Evolutionary conservation across 148 eudicot species (phyloP).

Genomic region (Spergularia bocconei): DNA sequence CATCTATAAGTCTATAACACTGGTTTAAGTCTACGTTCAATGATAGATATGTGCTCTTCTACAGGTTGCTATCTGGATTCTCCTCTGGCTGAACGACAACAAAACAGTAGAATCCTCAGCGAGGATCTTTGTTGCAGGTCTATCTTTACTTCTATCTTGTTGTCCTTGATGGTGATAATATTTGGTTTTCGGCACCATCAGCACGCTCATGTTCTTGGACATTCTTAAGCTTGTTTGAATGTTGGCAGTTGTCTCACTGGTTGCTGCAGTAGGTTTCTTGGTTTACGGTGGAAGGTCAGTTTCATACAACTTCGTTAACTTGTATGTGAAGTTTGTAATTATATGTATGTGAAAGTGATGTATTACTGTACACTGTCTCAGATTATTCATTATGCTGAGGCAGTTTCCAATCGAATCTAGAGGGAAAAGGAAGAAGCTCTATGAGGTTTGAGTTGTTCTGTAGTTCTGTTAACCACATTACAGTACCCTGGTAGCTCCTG

Average conservation of each 20-base stretch:
- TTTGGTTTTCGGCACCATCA: neutral
- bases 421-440: conserved; percentile 75
- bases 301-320: neutral
- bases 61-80: conserved; percentile 81
- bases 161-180: neutral
- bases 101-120: conserved; percentile 50
- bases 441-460: conserved; percentile 58
- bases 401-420: conserved; percentile 75
- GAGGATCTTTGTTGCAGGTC: conserved; percentile 86
- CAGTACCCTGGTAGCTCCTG: no score
- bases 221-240: neutral
- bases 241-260: conserved; percentile 49
- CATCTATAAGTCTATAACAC: neutral
- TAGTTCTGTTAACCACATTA: neutral
- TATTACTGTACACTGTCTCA: conserved; percentile 23
- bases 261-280: conserved; percentile 63
- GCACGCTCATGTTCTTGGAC: neutral
- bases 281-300: conserved; percentile 69
- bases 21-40: no score
- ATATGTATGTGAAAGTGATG: neutral
- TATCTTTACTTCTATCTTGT: neutral
- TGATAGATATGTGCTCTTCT: neutral
- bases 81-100: conserved; percentile 64
- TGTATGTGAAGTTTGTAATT: neutral
- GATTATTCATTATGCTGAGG: conserved; percentile 70